Evolutionary conservation across 805 yeast species (phyloP), one percentile per base, ranked within the genome.

Genomic region (Komagataella phaffii): DNA sequence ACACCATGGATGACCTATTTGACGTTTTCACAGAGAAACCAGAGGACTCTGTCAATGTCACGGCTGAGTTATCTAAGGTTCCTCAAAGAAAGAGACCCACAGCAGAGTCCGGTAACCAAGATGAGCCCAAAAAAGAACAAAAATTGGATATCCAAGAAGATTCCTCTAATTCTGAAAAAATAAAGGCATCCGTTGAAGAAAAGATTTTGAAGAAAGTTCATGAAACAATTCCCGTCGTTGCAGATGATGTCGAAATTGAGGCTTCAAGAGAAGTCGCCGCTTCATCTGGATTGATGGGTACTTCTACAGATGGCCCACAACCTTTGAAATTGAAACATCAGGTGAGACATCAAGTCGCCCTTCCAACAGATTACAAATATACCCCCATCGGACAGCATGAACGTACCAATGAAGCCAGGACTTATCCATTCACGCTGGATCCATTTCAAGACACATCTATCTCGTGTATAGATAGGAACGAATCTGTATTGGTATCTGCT

Each of bases 401-500:
- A 62, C 77, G 96, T 62, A 61, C 63, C 18, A 72, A 76, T 19
- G 87, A 88, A 58, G 99, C 98, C 2, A 76, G 97, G 58, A 80
- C 85, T 0, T 93, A 93, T 60, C 98, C 98, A 0, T 93, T 93
- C 68, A 79, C 81, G 0, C 75, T 93, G 57, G 99, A 93, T 76
- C 97, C 99, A 30, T 93, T 93, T 75, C 99, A 93, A 71, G 96
- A 93, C 59, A 90, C 96, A 17, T 86, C 98, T 14, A 84, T 93
- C 56, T 89, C 96, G 8, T 91, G 98, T 69, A 93, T 93, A 56
- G 98, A 93, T 65, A 76, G 98, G 63, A 79, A 82, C 58, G 98
- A 91, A 68, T 85, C 96, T 1, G 99, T 93, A 21, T 74, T 93
- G 58, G 99, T 93, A 4, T 89, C 97, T 40, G 99, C 99, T 7